phyloP scores from a whole-genome alignment of 2,329 filamentous ascomycete genomes.

The Exophiala sp. region DNA sequence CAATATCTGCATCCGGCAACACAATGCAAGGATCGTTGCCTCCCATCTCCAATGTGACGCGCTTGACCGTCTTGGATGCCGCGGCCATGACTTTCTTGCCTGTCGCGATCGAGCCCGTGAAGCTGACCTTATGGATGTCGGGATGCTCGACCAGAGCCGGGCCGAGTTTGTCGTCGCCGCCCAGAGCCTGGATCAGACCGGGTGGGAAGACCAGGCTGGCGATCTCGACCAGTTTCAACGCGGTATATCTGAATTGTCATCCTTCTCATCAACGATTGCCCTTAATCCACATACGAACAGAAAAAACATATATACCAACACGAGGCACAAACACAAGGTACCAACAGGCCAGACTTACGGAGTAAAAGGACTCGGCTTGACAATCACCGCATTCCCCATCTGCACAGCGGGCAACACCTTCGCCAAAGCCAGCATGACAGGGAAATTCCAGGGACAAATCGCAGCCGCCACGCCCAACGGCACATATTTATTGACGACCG shows the following conservation, averaged over 20 bases:
- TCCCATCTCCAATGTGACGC: constrained; percentile 56
- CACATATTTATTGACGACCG: constrained; percentile 41
- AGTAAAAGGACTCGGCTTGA: constrained; percentile 47
- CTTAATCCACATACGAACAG: too few species aligned
- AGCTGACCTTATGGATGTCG: constrained; percentile 55
- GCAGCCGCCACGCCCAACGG: constrained; percentile 45
- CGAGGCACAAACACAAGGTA: too few species aligned
- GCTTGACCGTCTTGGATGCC: constrained; percentile 52
- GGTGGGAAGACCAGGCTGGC: constrained; percentile 54
- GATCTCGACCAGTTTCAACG: constrained; percentile 55
- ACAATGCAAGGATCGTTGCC: constrained; percentile 58
- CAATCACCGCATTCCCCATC: constrained; percentile 51
- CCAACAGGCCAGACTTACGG: too few species aligned
- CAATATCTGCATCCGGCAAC: constrained; percentile 52
- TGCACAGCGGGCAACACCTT: constrained; percentile 55
- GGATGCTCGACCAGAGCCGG: constrained; percentile 54
- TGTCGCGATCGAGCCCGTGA: constrained; percentile 56
- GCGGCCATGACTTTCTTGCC: constrained; percentile 55
- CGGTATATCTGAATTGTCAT: constrained; percentile 16
- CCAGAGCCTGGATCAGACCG: constrained; percentile 56
- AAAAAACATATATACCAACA: too few species aligned
- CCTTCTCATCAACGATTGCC: too few species aligned
- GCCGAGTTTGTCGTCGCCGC: constrained; percentile 56
- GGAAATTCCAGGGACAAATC: constrained; percentile 48
- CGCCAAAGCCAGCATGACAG: constrained; percentile 35